Evolutionary conservation across 164 flowering plant genomes (phyloP), one percentile per base, ranked within the genome.

Genomic region (Malania oleifera): DNA sequence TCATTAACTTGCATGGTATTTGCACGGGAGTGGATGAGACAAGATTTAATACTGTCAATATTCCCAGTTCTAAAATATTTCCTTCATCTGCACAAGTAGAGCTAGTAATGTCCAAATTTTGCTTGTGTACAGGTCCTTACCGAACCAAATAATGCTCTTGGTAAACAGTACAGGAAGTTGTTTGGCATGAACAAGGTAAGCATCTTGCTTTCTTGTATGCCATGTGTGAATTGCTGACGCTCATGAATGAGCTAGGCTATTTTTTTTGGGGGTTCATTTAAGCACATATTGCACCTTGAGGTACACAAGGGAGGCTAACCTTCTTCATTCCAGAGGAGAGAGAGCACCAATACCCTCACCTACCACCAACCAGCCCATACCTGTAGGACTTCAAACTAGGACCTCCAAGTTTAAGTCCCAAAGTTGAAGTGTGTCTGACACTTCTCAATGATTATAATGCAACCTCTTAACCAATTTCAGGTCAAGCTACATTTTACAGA

Each of bases 71-170:
- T 45, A n/a, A n/a, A 7, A 7, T 45, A 8, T 20, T 0, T 25
- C 8, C 28, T 47, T 20, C 10, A n/a, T 10, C 52, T 47, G n/a
- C 24, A n/a, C 19, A 47, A 39, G 31, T 25, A 10, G n/a, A 52
- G 9, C 14, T 12, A 3, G 12, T 22, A 15, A 28, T 39, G 5
- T 23, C 39, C 44, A 27, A 38, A n/a, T 38, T 14, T 50, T 51
- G 2, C 14, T 20, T 13, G 14, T 55, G 19, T 13, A 52, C 73
- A 95, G 99, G 96, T 91, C 69, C 85, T 95, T 62, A 84, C 77
- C 0, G 95, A 88, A 71, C 99, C 99, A 43, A 95, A 79, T 68
- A 89, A 95, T 77, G 99, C 99, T 64, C 96, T 95, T 54, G 91
- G 91, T 22, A 95, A 83, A 81, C 99, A 95, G 75, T 95, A 80